Evolutionary conservation across 345 rosid species (phyloP), one percentile per base, ranked within the genome.

Genomic region (Citrus mangshanensis): DNA sequence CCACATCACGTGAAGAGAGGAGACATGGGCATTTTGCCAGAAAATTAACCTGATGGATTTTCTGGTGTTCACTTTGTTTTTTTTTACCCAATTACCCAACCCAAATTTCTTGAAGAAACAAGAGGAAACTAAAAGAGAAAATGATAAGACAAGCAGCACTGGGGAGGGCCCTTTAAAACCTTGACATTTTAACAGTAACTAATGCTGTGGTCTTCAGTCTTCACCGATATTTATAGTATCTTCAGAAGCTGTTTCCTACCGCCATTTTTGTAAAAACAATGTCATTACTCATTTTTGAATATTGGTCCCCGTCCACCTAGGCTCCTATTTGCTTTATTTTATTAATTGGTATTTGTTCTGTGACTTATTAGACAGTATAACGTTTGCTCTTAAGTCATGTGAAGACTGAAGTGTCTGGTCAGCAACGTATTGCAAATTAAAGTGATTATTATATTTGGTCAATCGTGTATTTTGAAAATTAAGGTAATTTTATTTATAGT

Each of bases 61-160:
- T 65, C 69, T 34, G 69, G 10, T 18, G 69, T 65, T 34, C n/a
- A 1, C 73, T 80, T 51, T 59, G 21, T 24, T 38, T 18, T 12
- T 9, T 42, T 2, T 3, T 0, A 10, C 49, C 49, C 51, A 12
- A 46, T 46, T 13, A 3, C 1, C 18, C 14, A 46, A 46, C 51
- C 51, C 51, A 46, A 0, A 12, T 13, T 46, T 46, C 13, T 32
- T 60, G 4, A 25, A 14, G 19, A 18, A n/a, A 38, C 35, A 24
- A 66, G 24, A 3, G 51, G 51, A 46, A 27, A 51, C 37, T 19
- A 19, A 67, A 25, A 38, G 10, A 13, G 34, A 59, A 63, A 63
- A 42, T 19, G 63, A 34, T 8, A 51, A 59, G 42, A 59, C 77
- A 7, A 68, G 81, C 75, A 74, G 82, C 83, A 82, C 75, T 74